These are phyloP conservation scores for Cystoisospora suis DNA, from an alignment of 169 alveolate species.

Conservation along the genomic window DNA sequence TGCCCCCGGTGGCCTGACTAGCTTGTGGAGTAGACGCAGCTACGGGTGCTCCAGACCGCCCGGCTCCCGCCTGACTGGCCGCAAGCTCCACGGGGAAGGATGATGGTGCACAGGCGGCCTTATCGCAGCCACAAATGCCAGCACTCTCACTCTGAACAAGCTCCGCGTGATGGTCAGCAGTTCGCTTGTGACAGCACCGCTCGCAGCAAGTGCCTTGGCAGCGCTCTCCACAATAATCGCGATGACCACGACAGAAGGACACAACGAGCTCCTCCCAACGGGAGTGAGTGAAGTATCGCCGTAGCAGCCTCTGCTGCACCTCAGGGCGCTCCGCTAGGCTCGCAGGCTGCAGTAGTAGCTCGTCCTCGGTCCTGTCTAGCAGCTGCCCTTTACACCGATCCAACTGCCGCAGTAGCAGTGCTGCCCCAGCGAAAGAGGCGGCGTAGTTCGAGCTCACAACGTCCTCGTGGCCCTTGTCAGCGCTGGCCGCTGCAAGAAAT, in stretches of 20 bases:
- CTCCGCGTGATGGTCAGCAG: too few relatives aligned
- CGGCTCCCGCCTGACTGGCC: too few relatives aligned
- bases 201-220: constrained; percentile 34
- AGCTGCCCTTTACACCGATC: background rate
- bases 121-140: too few relatives aligned
- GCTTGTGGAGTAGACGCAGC: background rate
- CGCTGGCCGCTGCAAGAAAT: background rate
- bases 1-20: background rate
- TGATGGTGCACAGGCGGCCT: too few relatives aligned
- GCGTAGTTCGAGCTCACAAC: constrained; percentile 15
- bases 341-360: background rate
- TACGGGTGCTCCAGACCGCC: too few relatives aligned
- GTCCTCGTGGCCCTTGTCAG: background rate
- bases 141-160: too few relatives aligned
- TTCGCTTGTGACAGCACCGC: too few relatives aligned
- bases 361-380: constrained; percentile 38
- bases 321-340: constrained; percentile 1
- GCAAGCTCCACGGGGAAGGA: too few relatives aligned
- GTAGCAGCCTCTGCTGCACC: constrained; percentile 3
- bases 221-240: constrained; percentile 16
- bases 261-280: constrained; percentile 29
- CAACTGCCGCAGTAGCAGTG: constrained; percentile 33
- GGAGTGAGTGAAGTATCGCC: constrained; percentile 11
- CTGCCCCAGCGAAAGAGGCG: constrained; percentile 1
- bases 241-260: constrained; percentile 15